These are phyloP conservation scores for Butyriboletus regius DNA, from an alignment of 1,284 basidiomycete genomes.

Conservation along the genomic window DNA sequence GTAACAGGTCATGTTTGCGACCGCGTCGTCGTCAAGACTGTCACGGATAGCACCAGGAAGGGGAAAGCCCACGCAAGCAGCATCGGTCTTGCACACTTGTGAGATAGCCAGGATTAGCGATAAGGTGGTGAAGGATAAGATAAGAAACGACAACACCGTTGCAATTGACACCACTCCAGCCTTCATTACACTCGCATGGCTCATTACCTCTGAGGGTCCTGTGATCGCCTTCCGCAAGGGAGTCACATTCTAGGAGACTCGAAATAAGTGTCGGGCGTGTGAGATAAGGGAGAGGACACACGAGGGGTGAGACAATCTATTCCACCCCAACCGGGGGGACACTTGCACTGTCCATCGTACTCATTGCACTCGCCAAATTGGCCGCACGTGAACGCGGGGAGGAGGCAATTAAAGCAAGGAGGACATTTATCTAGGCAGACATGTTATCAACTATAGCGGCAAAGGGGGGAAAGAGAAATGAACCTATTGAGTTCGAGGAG, in stretches of 20 bases:
- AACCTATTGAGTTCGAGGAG: slow-evolving; percentile 17
- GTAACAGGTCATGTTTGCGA: slow-evolving; percentile 85
- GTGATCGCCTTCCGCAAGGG: slow-evolving; percentile 80
- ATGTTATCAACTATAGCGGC: too few species aligned
- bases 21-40: slow-evolving; percentile 39
- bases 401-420: slow-evolving; percentile 68
- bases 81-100: slow-evolving; percentile 78
- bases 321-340: slow-evolving; percentile 76
- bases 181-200: slow-evolving; percentile 82
- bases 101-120: neutral
- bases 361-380: slow-evolving; percentile 70
- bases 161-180: slow-evolving; percentile 94
- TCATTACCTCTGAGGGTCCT: slow-evolving; percentile 73
- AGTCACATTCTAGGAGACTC: slow-evolving; percentile 67
- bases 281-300: slow-evolving; percentile 31
- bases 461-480: neutral
- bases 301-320: slow-evolving; percentile 71
- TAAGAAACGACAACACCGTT: slow-evolving; percentile 57
- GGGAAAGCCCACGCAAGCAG: slow-evolving; percentile 71
- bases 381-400: slow-evolving; percentile 65
- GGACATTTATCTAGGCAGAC: slow-evolving; percentile 38
- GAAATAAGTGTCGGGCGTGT: neutral
- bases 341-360: slow-evolving; percentile 74
- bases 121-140: neutral
- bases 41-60: slow-evolving; percentile 46